Conservation (phyloP, 192 early-diverging fungal species). For the Neocallimastix lanati region DNA sequence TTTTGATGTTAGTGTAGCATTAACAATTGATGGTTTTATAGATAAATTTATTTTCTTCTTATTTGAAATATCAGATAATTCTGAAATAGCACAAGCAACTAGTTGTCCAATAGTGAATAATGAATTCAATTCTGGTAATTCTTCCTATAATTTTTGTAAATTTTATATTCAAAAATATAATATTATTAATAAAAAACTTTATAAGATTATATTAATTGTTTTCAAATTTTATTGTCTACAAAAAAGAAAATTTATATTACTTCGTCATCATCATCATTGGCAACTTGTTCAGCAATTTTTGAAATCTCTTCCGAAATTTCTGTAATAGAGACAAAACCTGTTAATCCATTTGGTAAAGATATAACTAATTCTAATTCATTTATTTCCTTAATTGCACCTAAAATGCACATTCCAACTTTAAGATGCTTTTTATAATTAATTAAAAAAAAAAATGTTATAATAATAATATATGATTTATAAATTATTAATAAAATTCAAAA, state of each 20-base stretch:
- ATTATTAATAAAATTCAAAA: too few relatives aligned
- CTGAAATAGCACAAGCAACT: slow-evolving; percentile 51
- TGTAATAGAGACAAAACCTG: slow-evolving; percentile 67
- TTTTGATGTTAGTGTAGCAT: slow-evolving; percentile 36
- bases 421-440: not conserved
- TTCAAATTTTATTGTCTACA: too few relatives aligned
- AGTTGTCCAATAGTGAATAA: slow-evolving; percentile 71
- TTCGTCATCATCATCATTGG: slow-evolving; percentile 26
- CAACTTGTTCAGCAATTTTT: slow-evolving; percentile 22
- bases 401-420: slow-evolving; percentile 8
- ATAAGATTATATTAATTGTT: too few relatives aligned
- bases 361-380: slow-evolving; percentile 64
- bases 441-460: too few relatives aligned
- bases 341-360: slow-evolving; percentile 66
- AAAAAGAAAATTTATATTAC: not conserved
- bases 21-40: slow-evolving; percentile 58
- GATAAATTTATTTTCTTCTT: slow-evolving; percentile 53
- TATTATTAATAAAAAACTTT: too few relatives aligned
- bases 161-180: too few relatives aligned
- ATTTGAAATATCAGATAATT: slow-evolving; percentile 13
- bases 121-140: slow-evolving; percentile 43
- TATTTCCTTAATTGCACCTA: slow-evolving; percentile 65
- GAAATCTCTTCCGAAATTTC: slow-evolving; percentile 64
- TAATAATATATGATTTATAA: too few relatives aligned
- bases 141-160: slow-evolving; percentile 12